A percentile compares a stretch with the other conserved stretches of the same genome.
These are phyloP conservation scores for Annona cherimola DNA, from an alignment of 164 flowering plant species.

Conservation along the genomic window DNA sequence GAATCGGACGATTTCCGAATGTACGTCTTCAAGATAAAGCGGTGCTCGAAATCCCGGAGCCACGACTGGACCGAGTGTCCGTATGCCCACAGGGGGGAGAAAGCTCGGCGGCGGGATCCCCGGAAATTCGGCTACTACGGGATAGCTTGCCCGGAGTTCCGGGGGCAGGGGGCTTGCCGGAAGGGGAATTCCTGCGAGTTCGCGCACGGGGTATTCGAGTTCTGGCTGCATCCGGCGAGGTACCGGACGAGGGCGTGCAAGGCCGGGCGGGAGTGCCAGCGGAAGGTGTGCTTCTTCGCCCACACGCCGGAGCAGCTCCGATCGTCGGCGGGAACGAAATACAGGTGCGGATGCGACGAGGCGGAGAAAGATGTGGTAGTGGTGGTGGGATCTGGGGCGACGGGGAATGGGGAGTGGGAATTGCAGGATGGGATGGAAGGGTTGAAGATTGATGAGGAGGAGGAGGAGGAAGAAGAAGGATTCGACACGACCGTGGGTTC, in stretches of 20 bases:
- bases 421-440: slow-evolving; percentile 19
- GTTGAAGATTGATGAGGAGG: slow-evolving; percentile 20
- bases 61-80: slow-evolving; percentile 63
- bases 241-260: slow-evolving; percentile 58
- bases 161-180: slow-evolving; percentile 28
- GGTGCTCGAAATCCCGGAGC: slow-evolving; percentile 28
- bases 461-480: slow-evolving; percentile 1
- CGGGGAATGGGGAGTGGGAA: slow-evolving; percentile 7
- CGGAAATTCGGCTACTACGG: slow-evolving; percentile 23
- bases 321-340: neutral
- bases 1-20: slow-evolving; percentile 44
- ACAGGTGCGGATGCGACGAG: neutral
- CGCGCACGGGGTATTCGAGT: slow-evolving; percentile 64
- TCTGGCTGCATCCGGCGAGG: slow-evolving; percentile 57
- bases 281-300: slow-evolving; percentile 69
- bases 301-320: slow-evolving; percentile 49
- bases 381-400: neutral
- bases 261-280: slow-evolving; percentile 34
- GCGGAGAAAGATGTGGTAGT: neutral
- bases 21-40: slow-evolving; percentile 43
- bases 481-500: slow-evolving; percentile 13
- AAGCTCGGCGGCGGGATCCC: slow-evolving; percentile 49
- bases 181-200: slow-evolving; percentile 39
- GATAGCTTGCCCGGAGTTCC: slow-evolving; percentile 37
- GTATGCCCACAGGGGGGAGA: slow-evolving; percentile 50